Conservation (phyloP, 2,329 filamentous ascomycete genomes). For the Diaporthe nobilis region DNA sequence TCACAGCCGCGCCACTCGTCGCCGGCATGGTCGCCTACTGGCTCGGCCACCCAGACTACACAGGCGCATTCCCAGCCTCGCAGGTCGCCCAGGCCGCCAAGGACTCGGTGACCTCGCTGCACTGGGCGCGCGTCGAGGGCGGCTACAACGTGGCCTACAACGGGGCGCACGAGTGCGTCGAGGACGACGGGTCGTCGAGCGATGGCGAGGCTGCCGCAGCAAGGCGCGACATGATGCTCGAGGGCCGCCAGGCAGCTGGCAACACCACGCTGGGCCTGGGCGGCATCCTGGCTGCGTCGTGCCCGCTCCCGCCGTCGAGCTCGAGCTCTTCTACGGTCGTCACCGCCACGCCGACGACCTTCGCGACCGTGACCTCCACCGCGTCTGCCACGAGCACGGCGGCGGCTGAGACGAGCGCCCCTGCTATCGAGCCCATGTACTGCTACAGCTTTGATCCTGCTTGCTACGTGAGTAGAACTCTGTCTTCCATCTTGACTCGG, state of each 20-base stretch:
- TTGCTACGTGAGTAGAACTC: background rate
- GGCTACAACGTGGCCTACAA: conserved; percentile 20
- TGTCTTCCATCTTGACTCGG: background rate
- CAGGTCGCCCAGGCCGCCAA: conserved; percentile 9
- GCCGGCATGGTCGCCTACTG: conserved; percentile 16
- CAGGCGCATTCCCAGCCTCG: conserved; percentile 2
- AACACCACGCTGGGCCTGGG: conserved; percentile 12
- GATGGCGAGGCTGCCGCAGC: background rate
- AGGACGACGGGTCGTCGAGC: background rate
- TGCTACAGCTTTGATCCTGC: conserved; percentile 22
- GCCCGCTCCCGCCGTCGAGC: conserved; percentile 11
- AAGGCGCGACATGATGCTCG: background rate
- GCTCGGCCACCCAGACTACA: conserved; percentile 26
- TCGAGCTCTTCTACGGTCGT: background rate
- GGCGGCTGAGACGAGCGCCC: background rate
- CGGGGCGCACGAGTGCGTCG: conserved; percentile 5
- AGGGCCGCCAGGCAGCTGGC: background rate
- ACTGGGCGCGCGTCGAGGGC: conserved; percentile 17
- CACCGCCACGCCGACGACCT: background rate
- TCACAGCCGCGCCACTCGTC: background rate
- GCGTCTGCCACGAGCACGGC: background rate
- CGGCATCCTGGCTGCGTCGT: background rate
- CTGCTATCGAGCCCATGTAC: background rate
- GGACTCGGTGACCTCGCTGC: background rate
- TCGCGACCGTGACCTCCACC: background rate